Conservation (phyloP, 768 basidiomycete genomes). For the Galerina sulciceps region DNA sequence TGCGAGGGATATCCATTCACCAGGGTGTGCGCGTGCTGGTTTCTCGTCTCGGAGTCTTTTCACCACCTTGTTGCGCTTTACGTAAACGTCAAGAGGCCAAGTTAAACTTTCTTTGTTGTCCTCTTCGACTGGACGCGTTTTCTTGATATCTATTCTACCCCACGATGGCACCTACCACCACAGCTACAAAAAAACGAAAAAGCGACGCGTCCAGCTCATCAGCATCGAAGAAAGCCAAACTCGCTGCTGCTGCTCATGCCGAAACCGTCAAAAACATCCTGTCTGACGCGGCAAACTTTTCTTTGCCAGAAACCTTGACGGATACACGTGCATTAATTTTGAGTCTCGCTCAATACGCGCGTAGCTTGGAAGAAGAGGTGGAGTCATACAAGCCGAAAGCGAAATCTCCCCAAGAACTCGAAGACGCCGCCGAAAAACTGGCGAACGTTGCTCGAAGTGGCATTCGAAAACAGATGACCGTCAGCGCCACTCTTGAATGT, state of each 20-base stretch:
- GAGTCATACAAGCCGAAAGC: conserved; percentile 27
- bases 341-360: conserved; percentile 25
- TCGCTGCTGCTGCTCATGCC: conserved; percentile 23
- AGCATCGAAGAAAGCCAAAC: conserved; percentile 34
- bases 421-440: conserved; percentile 48
- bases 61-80: no score
- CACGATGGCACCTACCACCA: conserved; percentile 21
- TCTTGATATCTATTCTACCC: background rate
- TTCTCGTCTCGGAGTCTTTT: no score
- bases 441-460: conserved; percentile 48
- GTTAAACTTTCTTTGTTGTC: no score
- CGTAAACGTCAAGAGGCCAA: no score
- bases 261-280: conserved; percentile 40
- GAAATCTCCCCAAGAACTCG: conserved; percentile 42
- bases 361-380: conserved; percentile 31
- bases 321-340: conserved; percentile 23
- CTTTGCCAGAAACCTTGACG: conserved; percentile 35
- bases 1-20: no score
- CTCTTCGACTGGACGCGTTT: no score
- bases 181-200: conserved; percentile 40
- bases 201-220: conserved; percentile 27
- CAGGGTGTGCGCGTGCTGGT: no score
- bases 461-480: conserved; percentile 54
- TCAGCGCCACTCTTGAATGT: conserved; percentile 4
- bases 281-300: conserved; percentile 36